Evolutionary conservation across 495 filamentous ascomycete species (phyloP), one percentile per base, ranked within the genome.

Genomic region (Rostrohypoxylon terebratum): DNA sequence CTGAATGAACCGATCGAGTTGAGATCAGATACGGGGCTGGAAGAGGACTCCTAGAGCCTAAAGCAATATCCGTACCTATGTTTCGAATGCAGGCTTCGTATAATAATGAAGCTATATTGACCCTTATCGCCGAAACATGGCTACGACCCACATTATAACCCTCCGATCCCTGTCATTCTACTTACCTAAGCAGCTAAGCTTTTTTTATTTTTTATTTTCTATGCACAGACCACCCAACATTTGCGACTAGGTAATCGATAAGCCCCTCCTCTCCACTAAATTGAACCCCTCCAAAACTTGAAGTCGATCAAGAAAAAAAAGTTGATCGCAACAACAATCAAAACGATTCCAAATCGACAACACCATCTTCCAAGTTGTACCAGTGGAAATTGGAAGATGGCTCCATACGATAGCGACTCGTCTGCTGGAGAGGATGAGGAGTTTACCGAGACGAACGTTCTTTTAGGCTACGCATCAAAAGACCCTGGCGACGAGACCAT

Each of bases 391-490:
- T 47, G 0, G n/a, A 78, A 69, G 2, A 98, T 98, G 95, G 89
- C 90, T 57, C 83, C 87, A 16, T 93, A 96, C 77, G 92, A 96
- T 72, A 95, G 91, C 77, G 95, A 98, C 76, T 93, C 92, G 33
- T 93, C 92, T 3, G 87, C 81, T 6, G 90, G 85, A 33, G 93
- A 92, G 48, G 88, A 90, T 28, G 87, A 87, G 38, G 84, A 90
- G 67, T 93, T 90, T 76, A 93, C 90, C 9, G 93, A 94, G 77
- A 99, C 96, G 16, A 92, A 90, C 71, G 93, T 97, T 5, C 88
- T 98, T 1, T 89, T 99, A 21, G 96, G 96, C 16, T 98, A 97
- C 78, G 91, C 94, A 6, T 93, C 93, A 0, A 89, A 88, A 71
- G 92, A 96, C 69, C 79, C 93, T 5, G 90, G 91, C 36, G 92